phyloP scores from a whole-genome alignment of 179 eudicot species.

The Spinacia oleracea region DNA sequence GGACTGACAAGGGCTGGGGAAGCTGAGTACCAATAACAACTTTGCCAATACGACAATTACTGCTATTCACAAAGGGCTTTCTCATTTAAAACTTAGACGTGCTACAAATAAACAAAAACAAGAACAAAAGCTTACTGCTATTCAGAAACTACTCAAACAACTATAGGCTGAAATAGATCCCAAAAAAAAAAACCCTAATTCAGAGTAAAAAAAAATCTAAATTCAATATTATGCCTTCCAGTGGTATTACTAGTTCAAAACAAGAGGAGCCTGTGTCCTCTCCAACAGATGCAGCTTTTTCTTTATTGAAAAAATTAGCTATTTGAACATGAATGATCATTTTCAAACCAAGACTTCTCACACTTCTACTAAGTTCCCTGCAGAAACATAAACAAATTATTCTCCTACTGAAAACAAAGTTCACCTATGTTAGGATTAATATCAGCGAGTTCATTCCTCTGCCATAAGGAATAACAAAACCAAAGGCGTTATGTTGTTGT shows the following conservation, averaged over 20 bases:
- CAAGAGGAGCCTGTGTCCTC: neutral
- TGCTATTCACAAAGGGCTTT: no score
- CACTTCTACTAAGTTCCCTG: neutral
- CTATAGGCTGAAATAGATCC: neutral
- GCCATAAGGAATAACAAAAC: neutral
- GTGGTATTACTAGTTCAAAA: neutral
- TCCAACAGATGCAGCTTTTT: neutral
- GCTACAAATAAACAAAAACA: neutral
- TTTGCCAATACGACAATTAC: neutral
- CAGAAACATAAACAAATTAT: no score
- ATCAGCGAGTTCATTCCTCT: neutral
- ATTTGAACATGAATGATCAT: neutral
- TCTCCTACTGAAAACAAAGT: no score
- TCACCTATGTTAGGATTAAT: neutral
- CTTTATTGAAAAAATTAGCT: neutral
- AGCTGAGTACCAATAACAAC: neutral
- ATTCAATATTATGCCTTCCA: neutral
- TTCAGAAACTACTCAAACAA: neutral
- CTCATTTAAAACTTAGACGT: neutral
- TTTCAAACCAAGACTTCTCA: neutral
- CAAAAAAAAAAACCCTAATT: neutral
- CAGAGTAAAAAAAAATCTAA: neutral
- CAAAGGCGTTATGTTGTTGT: neutral
- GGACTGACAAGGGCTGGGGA: neutral
- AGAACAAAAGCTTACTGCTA: neutral